Percentiles rank a stretch among this genome's conserved stretches.
phyloP scores from a whole-genome alignment of 805 yeast genomes.

The Wickerhamomyces bisporus region DNA sequence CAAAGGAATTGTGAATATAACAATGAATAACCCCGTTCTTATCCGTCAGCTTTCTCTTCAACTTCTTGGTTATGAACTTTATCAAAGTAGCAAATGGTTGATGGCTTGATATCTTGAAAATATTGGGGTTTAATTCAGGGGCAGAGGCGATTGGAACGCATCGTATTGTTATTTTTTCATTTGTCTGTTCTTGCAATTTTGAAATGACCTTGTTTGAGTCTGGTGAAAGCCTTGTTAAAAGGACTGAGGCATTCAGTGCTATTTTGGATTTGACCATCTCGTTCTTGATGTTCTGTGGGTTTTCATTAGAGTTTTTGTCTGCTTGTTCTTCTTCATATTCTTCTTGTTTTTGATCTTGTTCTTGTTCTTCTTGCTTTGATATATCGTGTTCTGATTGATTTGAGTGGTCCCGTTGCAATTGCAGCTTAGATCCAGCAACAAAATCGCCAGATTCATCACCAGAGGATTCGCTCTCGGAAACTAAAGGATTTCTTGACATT shows the following conservation, averaged over 20 bases:
- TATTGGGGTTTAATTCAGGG: conserved; percentile 42
- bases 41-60: conserved; percentile 22
- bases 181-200: conserved; percentile 9
- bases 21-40: conserved; percentile 28
- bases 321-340: neutral
- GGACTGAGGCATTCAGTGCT: conserved; percentile 19
- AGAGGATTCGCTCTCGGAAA: conserved; percentile 22
- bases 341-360: neutral
- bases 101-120: conserved; percentile 42
- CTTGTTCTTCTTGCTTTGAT: neutral
- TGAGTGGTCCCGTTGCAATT: too few relatives aligned
- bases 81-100: conserved; percentile 43
- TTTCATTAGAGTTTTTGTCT: conserved; percentile 1
- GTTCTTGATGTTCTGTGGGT: conserved; percentile 14
- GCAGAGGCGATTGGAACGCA: conserved; percentile 60
- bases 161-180: conserved; percentile 36
- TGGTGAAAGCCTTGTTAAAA: conserved; percentile 17
- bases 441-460: conserved; percentile 7
- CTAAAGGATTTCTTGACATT: conserved; percentile 13
- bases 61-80: conserved; percentile 38
- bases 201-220: conserved; percentile 12
- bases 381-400: too few relatives aligned
- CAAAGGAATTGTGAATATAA: conserved; percentile 40
- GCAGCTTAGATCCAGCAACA: too few relatives aligned
- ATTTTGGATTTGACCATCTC: conserved; percentile 16